Evolutionary conservation across 495 filamentous ascomycete species (phyloP).

Genomic region (Podospora fimiseda): DNA sequence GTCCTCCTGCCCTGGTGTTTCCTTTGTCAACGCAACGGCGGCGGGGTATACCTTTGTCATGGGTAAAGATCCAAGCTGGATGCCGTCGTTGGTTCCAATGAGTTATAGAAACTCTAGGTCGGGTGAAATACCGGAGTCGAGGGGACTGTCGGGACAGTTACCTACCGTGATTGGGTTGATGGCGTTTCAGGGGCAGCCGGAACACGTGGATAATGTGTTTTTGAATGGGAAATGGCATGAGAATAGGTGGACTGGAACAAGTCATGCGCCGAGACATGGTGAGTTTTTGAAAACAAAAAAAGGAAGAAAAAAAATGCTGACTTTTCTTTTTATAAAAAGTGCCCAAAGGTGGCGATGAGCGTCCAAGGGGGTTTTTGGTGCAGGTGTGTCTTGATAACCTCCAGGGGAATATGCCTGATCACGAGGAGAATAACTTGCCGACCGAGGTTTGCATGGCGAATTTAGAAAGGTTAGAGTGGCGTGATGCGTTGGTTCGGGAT

Average conservation of each 20-base stretch:
- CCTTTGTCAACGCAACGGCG: conserved; percentile 3
- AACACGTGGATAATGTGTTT: conserved; percentile 17
- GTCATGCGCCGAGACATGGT: conserved; percentile 15
- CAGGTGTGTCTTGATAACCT: too few species aligned
- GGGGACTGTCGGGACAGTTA: conserved; percentile 25
- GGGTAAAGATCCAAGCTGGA: conserved; percentile 24
- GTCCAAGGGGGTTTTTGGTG: too few species aligned
- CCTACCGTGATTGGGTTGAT: conserved; percentile 26
- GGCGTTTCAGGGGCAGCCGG: conserved; percentile 18
- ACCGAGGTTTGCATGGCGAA: too few species aligned
- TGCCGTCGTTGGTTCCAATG: conserved; percentile 27
- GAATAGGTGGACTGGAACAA: conserved; percentile 11
- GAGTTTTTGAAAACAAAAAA: too few species aligned
- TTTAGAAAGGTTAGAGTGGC: too few species aligned
- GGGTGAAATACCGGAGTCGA: conserved; percentile 1
- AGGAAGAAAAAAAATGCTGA: too few species aligned
- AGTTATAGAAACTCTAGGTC: conserved; percentile 16
- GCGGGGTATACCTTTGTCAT: conserved; percentile 13
- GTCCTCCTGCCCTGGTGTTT: conserved; percentile 11
- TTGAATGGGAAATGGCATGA: conserved; percentile 10
- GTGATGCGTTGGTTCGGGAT: too few species aligned
- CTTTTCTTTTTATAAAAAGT: background rate
- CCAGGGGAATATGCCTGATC: too few species aligned
- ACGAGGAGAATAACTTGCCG: too few species aligned
- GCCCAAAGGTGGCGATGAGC: too few species aligned